Base-by-base conservation (phyloP, 345 rosid genomes). In the Salix suchowensis region DNA sequence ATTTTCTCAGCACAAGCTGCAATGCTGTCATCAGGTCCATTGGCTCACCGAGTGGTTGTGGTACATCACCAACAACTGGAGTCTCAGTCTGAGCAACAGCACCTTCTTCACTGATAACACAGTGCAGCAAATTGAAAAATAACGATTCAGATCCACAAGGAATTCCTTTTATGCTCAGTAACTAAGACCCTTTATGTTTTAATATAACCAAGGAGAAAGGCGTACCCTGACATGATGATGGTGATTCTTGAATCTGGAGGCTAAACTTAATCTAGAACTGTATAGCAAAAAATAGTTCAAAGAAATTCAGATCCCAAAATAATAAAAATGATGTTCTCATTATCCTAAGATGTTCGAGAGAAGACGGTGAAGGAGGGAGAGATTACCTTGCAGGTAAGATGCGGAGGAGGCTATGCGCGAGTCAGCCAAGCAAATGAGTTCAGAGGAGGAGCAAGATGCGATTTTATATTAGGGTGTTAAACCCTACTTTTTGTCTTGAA, bases 1-100 rank as follows among this genome's bases (percentile, higher is more conserved):
- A 86, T 79, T 93, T 93, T 76, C 88, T 90, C n/a, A 93, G 82
- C 34, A 93, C 93, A 73, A 88, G 67, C 85, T 91, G 95, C 78
- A 93, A 77, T 36, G 97, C 94, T 0, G 91, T 86, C 89, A 88
- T 82, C 44, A 91, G 79, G 68, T 93, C 95, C 97, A 93, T 90
- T 16, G 91, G 84, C 89, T 90, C 94, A 11, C 89, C 89, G 10
- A 80, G 87, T 32, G 92, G 91, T 34, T 0, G 36, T 39, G 83
- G 81, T 0, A 82, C 82, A 2, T 83, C 76, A 44, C 84, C 70
- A 16, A 64, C 72, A 34, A 67, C 67, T 23, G 68, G 68, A 65
- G 72, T 46, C 81, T 85, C 93, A 67, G 80, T 82, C 13, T 55
- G 62, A 39, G 75, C 87, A 24, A 88, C 86, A 76, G 80, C 84